These are phyloP conservation scores for Annulohypoxylon maeteangense DNA, from an alignment of 495 filamentous ascomycete genomes.

Conservation along the genomic window DNA sequence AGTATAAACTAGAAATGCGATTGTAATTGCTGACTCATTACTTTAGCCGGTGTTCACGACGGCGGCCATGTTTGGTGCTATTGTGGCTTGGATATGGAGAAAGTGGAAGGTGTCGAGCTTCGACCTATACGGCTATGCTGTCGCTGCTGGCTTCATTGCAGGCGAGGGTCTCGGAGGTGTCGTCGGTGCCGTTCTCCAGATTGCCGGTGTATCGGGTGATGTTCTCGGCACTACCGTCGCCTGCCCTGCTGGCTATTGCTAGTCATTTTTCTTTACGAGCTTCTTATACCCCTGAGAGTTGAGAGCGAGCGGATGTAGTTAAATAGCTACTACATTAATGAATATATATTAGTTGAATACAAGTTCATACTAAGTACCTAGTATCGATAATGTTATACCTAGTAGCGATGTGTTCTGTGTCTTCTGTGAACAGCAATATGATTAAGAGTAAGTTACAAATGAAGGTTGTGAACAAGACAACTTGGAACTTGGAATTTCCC, in stretches of 20 bases:
- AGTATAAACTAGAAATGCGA: neutral
- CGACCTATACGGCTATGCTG: constrained; percentile 71
- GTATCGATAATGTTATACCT: neutral
- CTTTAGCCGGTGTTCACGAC: constrained; percentile 61
- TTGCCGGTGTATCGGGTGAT: constrained; percentile 60
- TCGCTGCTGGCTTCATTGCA: constrained; percentile 74
- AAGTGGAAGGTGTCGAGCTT: constrained; percentile 66
- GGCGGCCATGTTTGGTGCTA: constrained; percentile 69
- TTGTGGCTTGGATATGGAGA: constrained; percentile 66
- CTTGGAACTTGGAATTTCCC: neutral
- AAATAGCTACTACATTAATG: neutral
- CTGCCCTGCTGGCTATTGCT: constrained; percentile 57
- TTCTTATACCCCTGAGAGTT: constrained; percentile 26
- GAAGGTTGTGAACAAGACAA: neutral
- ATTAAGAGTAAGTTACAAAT: neutral
- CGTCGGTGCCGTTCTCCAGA: constrained; percentile 66
- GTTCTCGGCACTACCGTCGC: constrained; percentile 59
- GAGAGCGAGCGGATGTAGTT: neutral
- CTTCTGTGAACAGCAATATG: neutral
- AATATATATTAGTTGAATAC: neutral
- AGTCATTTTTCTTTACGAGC: neutral
- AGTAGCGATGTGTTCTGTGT: neutral
- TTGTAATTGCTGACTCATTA: neutral
- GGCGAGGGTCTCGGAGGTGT: constrained; percentile 75
- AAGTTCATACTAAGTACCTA: neutral